Evolutionary conservation across 257 asterid genomes (phyloP).

Genomic region (Lavandula angustifolia): DNA sequence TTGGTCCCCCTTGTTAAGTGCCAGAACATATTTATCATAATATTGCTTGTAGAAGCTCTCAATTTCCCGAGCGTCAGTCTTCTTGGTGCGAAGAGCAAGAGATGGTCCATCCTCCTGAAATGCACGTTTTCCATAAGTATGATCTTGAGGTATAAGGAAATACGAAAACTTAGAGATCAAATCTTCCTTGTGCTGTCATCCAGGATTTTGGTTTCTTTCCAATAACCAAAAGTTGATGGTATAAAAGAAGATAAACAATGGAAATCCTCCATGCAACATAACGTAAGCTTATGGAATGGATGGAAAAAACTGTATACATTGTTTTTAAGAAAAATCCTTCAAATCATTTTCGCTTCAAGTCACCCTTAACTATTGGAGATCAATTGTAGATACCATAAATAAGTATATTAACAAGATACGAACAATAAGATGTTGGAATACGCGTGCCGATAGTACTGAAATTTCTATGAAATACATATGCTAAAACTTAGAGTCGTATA

Average conservation of each 20-base stretch:
- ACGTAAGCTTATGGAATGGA: too few species aligned
- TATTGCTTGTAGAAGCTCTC: conserved; percentile 96
- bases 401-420: too few species aligned
- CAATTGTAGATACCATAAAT: too few species aligned
- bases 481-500: not conserved
- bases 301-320: too few species aligned
- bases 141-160: conserved; percentile 15
- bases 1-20: conserved; percentile 94
- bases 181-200: conserved; percentile 22
- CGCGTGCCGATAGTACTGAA: too few species aligned
- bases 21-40: conserved; percentile 85
- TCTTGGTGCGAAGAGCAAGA: conserved; percentile 78
- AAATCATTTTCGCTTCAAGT: too few species aligned
- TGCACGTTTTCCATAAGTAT: conserved; percentile 20
- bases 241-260: not conserved
- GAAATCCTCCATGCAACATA: not conserved
- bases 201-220: conserved; percentile 4
- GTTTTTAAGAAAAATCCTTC: too few species aligned
- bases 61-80: conserved; percentile 96
- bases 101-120: conserved; percentile 86
- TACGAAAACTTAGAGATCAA: not conserved
- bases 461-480: too few species aligned
- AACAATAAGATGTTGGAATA: too few species aligned
- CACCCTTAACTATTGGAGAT: too few species aligned
- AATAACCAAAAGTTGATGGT: not conserved